Conservation (phyloP, 2,329 filamentous ascomycete genomes). For the Gaeumannomyces sp. region DNA sequence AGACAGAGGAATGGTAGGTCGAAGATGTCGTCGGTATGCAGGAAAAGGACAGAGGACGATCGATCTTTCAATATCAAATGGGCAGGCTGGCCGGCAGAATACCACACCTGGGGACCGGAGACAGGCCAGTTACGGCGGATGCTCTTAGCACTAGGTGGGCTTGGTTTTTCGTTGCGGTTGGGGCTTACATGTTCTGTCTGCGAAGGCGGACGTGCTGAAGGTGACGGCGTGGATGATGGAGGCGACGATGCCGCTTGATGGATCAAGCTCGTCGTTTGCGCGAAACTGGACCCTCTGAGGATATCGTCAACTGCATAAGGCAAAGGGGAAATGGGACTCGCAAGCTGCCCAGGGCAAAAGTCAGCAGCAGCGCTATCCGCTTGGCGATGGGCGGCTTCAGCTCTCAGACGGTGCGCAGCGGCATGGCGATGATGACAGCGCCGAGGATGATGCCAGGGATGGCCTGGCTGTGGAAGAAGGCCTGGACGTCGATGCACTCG, state of each 20-base stretch:
- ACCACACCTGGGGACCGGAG: too few relatives aligned
- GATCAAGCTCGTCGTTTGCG: too few relatives aligned
- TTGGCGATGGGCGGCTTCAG: slow-evolving; percentile 21
- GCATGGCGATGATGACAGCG: slow-evolving; percentile 21
- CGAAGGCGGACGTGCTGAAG: slow-evolving; percentile 16
- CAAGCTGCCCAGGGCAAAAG: slow-evolving; percentile 19
- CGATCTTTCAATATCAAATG: too few relatives aligned
- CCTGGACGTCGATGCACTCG: slow-evolving; percentile 18
- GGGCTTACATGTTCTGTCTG: slow-evolving; percentile 17
- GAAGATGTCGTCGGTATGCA: too few relatives aligned
- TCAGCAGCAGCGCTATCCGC: slow-evolving; percentile 19
- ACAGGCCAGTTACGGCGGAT: too few relatives aligned
- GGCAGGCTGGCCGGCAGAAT: too few relatives aligned
- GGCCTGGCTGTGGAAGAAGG: slow-evolving; percentile 22
- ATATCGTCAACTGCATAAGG: background rate
- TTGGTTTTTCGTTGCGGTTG: too few relatives aligned
- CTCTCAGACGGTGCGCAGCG: slow-evolving; percentile 22
- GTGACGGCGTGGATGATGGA: slow-evolving; percentile 17
- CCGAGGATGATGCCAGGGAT: slow-evolving; percentile 21
- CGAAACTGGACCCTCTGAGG: slow-evolving; percentile 6
- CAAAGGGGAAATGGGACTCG: background rate
- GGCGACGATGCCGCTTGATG: slow-evolving; percentile 19
- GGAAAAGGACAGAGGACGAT: too few relatives aligned
- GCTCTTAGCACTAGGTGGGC: too few relatives aligned
- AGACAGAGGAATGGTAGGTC: too few relatives aligned